Base-by-base conservation (phyloP, 257 asterid species). In the Petunia axillaris region DNA sequence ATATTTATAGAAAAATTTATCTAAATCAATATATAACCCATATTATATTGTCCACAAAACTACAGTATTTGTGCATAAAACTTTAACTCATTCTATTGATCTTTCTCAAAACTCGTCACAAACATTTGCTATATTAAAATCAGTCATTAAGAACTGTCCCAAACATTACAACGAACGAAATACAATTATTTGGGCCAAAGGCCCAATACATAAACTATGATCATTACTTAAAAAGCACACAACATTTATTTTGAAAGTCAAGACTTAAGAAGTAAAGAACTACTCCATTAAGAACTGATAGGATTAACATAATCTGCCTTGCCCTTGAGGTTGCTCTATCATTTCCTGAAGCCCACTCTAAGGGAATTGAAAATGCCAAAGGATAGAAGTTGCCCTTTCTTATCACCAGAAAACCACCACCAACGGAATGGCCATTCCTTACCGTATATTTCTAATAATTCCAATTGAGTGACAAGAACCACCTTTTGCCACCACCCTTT, bases 321-420 rank as follows among this genome's bases (percentile, higher is more conserved):
- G 15, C 15, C 40, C 76, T 43, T 68, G 57, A 68, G 76, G 44
- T 68, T 68, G 15, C 57, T 68, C 40, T 68, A 68, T 2, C 8
- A 68, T 43, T 68, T 44, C 9, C 15, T 8, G 11, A 15, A 68
- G 46, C 48, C 25, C 8, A 11, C 3, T 38, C 25, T 37, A 64
- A 2, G 8, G 52, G 46, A 38, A 14, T 8, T 75, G 52, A 54
- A 77, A 58, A 77, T 77, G 73, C 80, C 71, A 59, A 77, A 77
- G 80, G 80, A 59, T 77, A 41, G 71, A 75, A 59, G 71, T 59
- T 77, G 44, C 80, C 80, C 80, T 77, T 57, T 59, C 65, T 59
- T 41, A 59, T 54, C 66, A 2, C 5, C 5, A 8, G 43, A 68
- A 25, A 38, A 52, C 53, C 41, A 40, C 25, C 80, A 41, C 73